These are phyloP conservation scores for Aspergillus aculeatus DNA, from an alignment of 2,329 filamentous ascomycete species.

Conservation along the genomic window DNA sequence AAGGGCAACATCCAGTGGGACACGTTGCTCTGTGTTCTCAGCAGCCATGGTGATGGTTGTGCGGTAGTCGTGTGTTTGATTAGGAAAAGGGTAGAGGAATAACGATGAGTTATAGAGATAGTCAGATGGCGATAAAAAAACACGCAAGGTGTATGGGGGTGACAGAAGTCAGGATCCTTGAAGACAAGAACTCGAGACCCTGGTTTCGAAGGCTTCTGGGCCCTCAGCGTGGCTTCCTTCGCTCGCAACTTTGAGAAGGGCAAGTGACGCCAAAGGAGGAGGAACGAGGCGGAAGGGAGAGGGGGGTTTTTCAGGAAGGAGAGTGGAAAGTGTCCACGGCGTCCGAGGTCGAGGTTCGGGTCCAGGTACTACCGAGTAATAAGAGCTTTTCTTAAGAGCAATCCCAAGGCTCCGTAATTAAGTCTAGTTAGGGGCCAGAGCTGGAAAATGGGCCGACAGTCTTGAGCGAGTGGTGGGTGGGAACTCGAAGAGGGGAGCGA, in stretches of 20 bases:
- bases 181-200: not conserved
- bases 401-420: not conserved
- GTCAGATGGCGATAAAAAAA: not conserved
- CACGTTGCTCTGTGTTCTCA: conserved; percentile 22
- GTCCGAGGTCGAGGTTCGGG: not conserved
- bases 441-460: not conserved
- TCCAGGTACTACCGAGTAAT: not conserved
- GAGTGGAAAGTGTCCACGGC: no score
- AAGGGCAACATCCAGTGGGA: conserved; percentile 45
- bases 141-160: not conserved
- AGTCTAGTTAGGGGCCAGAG: not conserved
- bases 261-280: not conserved
- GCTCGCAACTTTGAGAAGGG: not conserved
- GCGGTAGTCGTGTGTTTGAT: not conserved
- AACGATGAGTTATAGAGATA: not conserved
- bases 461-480: no score
- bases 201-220: not conserved
- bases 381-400: not conserved
- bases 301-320: no score
- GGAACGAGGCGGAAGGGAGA: not conserved
- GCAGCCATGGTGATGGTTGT: conserved; percentile 19
- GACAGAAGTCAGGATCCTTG: not conserved
- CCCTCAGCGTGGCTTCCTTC: not conserved
- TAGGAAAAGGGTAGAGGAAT: not conserved
- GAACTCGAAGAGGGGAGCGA: not conserved